phyloP scores from a whole-genome alignment of 139 green algal species.

The Desmodesmus armatus region DNA sequence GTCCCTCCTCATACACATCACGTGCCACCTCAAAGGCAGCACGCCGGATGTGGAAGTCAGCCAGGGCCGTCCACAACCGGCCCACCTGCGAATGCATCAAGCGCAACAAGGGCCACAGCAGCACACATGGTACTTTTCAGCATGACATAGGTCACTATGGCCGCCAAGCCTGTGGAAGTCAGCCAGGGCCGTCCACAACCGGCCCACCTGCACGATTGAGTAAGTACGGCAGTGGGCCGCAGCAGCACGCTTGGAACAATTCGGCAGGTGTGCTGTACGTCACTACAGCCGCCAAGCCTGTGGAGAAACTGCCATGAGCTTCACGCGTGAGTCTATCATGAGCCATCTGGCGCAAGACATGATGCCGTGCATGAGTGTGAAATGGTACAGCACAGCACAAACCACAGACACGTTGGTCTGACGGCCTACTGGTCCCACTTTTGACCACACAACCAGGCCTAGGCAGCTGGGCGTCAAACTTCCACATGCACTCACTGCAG shows the following conservation, averaged over 20 bases:
- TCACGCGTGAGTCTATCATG: too few species aligned
- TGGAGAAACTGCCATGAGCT: too few species aligned
- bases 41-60: conserved; percentile 98
- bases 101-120: not conserved
- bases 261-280: not conserved
- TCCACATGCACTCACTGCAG: too few species aligned
- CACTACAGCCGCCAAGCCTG: too few species aligned
- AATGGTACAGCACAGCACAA: too few species aligned
- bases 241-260: not conserved
- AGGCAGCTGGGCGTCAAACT: too few species aligned
- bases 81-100: conserved; percentile 75
- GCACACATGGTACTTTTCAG: not conserved
- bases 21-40: conserved; percentile 96
- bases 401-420: too few species aligned
- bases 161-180: conserved; percentile 98
- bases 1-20: conserved; percentile 97
- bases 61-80: conserved; percentile 94
- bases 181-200: conserved; percentile 94
- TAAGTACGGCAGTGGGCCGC: not conserved
- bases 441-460: too few species aligned
- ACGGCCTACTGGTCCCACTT: too few species aligned
- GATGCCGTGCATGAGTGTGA: too few species aligned
- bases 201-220: conserved; percentile 75
- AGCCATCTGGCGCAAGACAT: too few species aligned
- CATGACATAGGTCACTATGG: conserved; percentile 75